Evolutionary conservation across 2,329 filamentous ascomycete species (phyloP), one percentile per base, ranked within the genome.

Genomic region (Xylaria sp.): DNA sequence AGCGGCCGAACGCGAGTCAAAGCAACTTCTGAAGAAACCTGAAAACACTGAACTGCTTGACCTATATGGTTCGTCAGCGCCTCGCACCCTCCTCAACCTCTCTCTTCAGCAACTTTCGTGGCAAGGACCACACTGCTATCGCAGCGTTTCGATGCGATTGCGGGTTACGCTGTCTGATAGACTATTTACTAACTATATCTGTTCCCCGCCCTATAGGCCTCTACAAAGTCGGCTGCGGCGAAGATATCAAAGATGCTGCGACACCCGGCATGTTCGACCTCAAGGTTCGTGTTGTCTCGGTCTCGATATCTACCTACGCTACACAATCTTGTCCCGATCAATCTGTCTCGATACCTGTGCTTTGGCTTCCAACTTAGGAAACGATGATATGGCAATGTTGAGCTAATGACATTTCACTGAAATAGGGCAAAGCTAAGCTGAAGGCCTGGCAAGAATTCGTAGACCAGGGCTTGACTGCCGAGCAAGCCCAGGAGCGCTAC

Each of bases 401-500:
- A 71, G 59, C 53, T 50, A 61, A 53, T 31, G 5, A 25, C 27
- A 9, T 31, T 33, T 54, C 42, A 44, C 3, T 7, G 7, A 50
- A 25, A 65, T 58, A 93, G 92, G 89, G 84, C 81, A 96, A 96
- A 83, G 88, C 88, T 75, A 97, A 96, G 86, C 87, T 90, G 82
- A 86, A 84, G 74, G 88, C 90, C 61, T 97, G 93, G 93, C 82
- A 93, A 81, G 86, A 89, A 77, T 75, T 89, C 69, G 86, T 88
- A 75, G 87, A 94, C 68, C 85, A 89, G 67, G 87, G 85, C 57
- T 77, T 89, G 72, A 87, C 85, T 68, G 76, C 86, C 68, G 85
- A 90, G 70, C 80, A 89, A 71, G 94, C 94, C 22, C 91, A 96
- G 86, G 84, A 88, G 78, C 83, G 86, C 77, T 97, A 97, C 81